Evolutionary conservation across 83 land plant genomes (phyloP).

Genomic region (Diphasiastrum complanatum): DNA sequence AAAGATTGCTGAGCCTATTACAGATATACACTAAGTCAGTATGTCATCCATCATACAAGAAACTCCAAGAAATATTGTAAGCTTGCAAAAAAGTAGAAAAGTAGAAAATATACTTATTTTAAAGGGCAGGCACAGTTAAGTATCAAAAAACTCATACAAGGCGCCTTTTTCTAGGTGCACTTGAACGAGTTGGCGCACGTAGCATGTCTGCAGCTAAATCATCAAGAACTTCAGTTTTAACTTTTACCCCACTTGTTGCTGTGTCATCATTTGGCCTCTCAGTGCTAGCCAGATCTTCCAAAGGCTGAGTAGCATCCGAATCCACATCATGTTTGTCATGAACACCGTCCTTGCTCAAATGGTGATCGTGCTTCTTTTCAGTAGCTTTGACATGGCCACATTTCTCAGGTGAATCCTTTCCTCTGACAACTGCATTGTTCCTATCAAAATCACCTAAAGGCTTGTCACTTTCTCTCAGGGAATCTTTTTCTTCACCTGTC

Average conservation of each 20-base stretch:
- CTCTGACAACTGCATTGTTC: no score
- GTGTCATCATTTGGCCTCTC: neutral
- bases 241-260: neutral
- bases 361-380: neutral
- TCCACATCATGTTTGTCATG: neutral
- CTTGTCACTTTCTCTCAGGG: neutral
- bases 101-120: no score
- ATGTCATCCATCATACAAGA: no score
- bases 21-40: no score
- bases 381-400: no score
- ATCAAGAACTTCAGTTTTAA: neutral
- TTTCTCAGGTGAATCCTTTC: no score
- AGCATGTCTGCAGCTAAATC: slow-evolving; percentile 18
- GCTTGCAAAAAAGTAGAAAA: no score
- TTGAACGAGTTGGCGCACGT: slow-evolving; percentile 3
- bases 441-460: no score
- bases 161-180: slow-evolving; percentile 28
- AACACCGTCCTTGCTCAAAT: neutral
- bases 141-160: neutral
- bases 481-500: neutral
- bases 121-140: neutral
- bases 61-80: no score
- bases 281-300: neutral
- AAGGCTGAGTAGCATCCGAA: slow-evolving; percentile 11
- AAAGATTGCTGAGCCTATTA: no score